Conservation (phyloP, 495 filamentous ascomycete species). For the Penicillium coprophilum region DNA sequence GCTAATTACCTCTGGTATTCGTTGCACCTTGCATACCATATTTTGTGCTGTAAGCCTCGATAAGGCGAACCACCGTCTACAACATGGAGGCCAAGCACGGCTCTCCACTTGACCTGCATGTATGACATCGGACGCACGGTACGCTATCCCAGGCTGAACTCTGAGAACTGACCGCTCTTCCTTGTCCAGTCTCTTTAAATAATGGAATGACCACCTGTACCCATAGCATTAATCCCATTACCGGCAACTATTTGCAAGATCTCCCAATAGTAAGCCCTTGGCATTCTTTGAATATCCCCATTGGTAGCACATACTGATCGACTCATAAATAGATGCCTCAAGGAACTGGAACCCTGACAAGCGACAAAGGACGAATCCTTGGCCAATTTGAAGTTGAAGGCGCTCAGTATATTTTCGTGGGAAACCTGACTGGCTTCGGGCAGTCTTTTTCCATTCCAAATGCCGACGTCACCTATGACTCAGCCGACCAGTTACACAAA, state of each 20-base stretch:
- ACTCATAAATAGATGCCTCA: slow-evolving; percentile 10
- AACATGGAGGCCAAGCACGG: not conserved
- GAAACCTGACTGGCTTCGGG: slow-evolving; percentile 3
- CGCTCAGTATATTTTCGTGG: slow-evolving; percentile 12
- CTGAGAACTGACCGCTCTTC: slow-evolving; percentile 12
- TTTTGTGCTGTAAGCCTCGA: not conserved
- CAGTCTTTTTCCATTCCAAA: slow-evolving; percentile 11
- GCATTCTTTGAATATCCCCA: not conserved
- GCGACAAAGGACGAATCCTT: slow-evolving; percentile 13
- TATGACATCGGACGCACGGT: slow-evolving; percentile 10
- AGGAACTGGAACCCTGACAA: slow-evolving; percentile 13
- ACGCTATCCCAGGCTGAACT: not conserved
- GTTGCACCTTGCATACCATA: not conserved
- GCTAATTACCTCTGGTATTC: not conserved
- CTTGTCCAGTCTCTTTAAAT: not conserved
- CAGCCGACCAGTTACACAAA: slow-evolving; percentile 7
- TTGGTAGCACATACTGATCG: not conserved
- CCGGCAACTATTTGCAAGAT: not conserved
- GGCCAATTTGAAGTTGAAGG: slow-evolving; percentile 17
- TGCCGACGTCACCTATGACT: slow-evolving; percentile 10
- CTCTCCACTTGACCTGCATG: slow-evolving; percentile 12
- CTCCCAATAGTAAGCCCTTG: not conserved
- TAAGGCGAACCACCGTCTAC: not conserved
- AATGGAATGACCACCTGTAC: not conserved
- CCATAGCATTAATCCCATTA: not conserved